Conservation (phyloP, 73 alveolate species). For the Tetrahymena elliotti region DNA sequence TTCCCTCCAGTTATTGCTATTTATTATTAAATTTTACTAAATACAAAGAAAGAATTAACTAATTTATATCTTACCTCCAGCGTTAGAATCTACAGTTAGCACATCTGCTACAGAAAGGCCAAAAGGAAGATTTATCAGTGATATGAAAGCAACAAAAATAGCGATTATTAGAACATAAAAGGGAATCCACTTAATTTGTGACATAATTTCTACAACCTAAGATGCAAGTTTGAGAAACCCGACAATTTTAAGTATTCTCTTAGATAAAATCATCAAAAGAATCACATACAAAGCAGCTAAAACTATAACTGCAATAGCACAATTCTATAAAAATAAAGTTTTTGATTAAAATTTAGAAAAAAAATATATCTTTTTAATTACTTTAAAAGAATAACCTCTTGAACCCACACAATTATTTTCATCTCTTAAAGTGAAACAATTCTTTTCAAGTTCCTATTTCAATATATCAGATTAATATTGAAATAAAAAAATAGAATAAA, state of each 20-base stretch:
- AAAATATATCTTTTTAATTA: too few relatives aligned
- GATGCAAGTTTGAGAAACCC: background rate
- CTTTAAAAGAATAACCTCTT: background rate
- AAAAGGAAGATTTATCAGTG: background rate
- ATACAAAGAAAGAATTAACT: background rate
- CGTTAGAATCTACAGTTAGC: background rate
- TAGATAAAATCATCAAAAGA: background rate
- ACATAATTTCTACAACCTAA: background rate
- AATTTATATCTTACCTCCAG: background rate
- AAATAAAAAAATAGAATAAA: background rate
- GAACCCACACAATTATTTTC: background rate
- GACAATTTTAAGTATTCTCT: background rate
- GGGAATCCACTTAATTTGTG: background rate
- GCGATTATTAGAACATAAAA: background rate
- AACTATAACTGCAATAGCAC: background rate
- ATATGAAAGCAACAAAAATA: background rate
- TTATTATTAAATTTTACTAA: background rate
- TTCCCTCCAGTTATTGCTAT: background rate
- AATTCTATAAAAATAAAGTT: background rate
- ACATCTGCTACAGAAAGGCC: background rate
- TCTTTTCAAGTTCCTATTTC: background rate
- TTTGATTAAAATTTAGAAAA: too few relatives aligned
- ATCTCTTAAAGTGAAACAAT: background rate
- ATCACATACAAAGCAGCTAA: background rate
- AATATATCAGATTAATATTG: background rate